Conservation (phyloP, 164 flowering plant species). For the Aristolochia californica region DNA sequence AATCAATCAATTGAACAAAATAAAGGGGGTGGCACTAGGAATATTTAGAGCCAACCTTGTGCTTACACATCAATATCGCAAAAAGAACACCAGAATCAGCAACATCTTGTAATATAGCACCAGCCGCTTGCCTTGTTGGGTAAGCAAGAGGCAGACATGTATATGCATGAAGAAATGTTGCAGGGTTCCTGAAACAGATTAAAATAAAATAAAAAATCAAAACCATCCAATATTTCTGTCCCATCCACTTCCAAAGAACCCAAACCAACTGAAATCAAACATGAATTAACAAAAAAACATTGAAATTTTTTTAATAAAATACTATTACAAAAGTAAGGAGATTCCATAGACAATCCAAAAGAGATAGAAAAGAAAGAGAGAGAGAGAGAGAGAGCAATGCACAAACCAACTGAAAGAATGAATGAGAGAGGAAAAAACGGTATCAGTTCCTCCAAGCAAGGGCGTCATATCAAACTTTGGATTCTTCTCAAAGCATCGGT, state of each 20-base stretch:
- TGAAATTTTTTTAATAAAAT: not conserved
- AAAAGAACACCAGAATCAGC: slow-evolving; percentile 95
- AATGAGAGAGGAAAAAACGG: slow-evolving; percentile 91
- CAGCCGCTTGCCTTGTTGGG: slow-evolving; percentile 96
- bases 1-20: no score
- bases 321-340: not conserved
- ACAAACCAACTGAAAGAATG: slow-evolving; percentile 89
- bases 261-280: no score
- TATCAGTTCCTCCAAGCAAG: slow-evolving; percentile 95
- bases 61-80: slow-evolving; percentile 93
- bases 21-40: not conserved
- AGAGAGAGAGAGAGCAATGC: slow-evolving; percentile 10
- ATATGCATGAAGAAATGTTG: slow-evolving; percentile 28
- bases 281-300: no score
- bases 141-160: slow-evolving; percentile 30
- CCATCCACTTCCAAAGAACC: not conserved
- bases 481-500: slow-evolving; percentile 94
- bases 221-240: not conserved
- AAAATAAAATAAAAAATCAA: not conserved
- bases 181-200: slow-evolving; percentile 19
- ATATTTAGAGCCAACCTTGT: slow-evolving; percentile 47
- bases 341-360: not conserved
- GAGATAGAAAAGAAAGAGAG: no score
- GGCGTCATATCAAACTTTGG: slow-evolving; percentile 99
- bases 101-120: slow-evolving; percentile 93